Evolutionary conservation across 2,329 filamentous ascomycete genomes (phyloP), one percentile per base, ranked within the genome.

Genomic region (Talaromyces rugulosus): DNA sequence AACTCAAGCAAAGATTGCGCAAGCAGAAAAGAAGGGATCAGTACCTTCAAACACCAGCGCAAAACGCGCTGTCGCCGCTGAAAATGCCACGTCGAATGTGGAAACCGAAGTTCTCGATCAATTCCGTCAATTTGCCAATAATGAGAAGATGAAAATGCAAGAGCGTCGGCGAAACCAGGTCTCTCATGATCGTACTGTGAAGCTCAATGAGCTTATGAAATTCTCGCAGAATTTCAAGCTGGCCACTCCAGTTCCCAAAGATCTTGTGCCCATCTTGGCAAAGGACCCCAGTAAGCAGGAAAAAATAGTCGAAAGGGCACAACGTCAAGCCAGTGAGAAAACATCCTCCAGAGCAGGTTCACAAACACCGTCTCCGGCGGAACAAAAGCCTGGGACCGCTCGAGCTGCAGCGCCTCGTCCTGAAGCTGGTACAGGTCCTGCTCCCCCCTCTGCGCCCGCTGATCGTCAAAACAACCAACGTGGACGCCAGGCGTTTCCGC

Each of bases 221-320:
- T 99, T 99, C 75, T 92, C 95, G 0, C 86, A 88, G 68, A 95
- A 86, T 72, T 99, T 99, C 82, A 98, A 98, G 78, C 85, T 99
- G 18, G 89, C 90, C 56, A 97, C 94, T 2, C 92, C 93, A 5
- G 92, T 99, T 11, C 95, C 95, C 1, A 88, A 86, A 58, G 95
- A 99, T 75, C 79, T 99, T 40, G 92, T 99, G 31, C 89, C 91
- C 1, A 99, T 99, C 67, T 89, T 99, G 64, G 94, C 95, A 62
- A 99, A 98, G 74, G 95, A 99, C 72, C 92, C 92, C n/a, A 84
- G 82, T 53, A 99, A 97, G 79, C 95, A 98, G 77, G 88, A 92
- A 70, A 87, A 93, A 72, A 98, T 99, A 65, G 89, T 96, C 71
- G 89, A 92, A 69, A 96, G 93, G 75, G 92, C 92, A 1, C 87